Base-by-base conservation (phyloP, 805 yeast genomes). In the Spathaspora hagerdaliae region DNA sequence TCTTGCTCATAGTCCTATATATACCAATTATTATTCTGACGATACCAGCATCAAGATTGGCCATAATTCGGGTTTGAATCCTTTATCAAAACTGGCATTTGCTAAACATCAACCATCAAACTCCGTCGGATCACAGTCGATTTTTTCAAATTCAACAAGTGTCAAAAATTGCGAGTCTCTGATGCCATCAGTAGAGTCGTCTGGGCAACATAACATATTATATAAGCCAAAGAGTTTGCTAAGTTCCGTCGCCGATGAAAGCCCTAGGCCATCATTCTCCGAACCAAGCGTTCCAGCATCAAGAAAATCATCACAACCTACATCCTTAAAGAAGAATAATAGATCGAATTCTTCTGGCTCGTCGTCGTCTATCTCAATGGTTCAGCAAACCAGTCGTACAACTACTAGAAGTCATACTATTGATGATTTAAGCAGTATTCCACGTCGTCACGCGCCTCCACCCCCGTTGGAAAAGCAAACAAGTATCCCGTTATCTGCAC, bases 351-450 rank as follows among this genome's bases (percentile, higher is more conserved):
- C 24, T 2, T 19, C 24, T 19, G 24, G 24, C 5, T 19, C 24
- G 24, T 19, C 24, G 24, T 19, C 24, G 24, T 5, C 24, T 19
- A 19, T 19, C 24, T 5, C 24, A 19, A 3, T 19, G 24, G 24
- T 19, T 29, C 12, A 11, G 12, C 32, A 29, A 29, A 9, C 32
- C 12, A 35, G 12, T 9, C 58, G 51, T 14, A 11, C 38, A 35
- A 39, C 49, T 29, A 29, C 32, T 11, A 49, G 61, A 48, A 55
- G 61, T 39, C 53, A 42, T 34, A 59, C 63, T 6, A 38, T 58
- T 41, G 51, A 55, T 19, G 61, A 60, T 41, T 43, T 59, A 24
- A 38, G 57, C 9, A 36, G 26, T 26, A 10, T 36, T 11, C 24
- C 39, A 5, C 11, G 26, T 11, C 27, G 38, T 36, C 8, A 31